Evolutionary conservation across 1,139 yeast genomes (phyloP), one percentile per base, ranked within the genome.

Genomic region (Blastobotrys elegans): DNA sequence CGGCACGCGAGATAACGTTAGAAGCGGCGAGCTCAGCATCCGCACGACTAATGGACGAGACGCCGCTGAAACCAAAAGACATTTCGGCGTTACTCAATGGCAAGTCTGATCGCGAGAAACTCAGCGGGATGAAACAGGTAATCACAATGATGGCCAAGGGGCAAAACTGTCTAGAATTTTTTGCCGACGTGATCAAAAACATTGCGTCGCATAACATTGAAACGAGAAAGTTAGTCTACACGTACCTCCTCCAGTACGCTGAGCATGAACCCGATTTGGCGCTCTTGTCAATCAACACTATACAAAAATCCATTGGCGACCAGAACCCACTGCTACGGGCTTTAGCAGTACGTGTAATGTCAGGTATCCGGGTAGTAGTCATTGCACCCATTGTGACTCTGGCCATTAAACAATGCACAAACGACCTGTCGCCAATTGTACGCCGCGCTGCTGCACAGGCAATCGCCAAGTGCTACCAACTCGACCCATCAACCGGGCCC

Each of bases 111-210:
- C 69, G 89, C 46, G 97, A 90, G 48, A 75, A 82, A 11, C 70
- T 82, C 47, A 76, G 75, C 42, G 96, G 96, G 1, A 74, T 92
- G 78, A 84, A 83, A 58, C 79, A 84, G 55, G 80, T 90, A 8
- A 75, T 82, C n/a, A 71, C 82, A 53, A 53, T 79, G 48, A 76
- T 87, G 62, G 76, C 89, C 0, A 71, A 77, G 49, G 90, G 88
- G 8, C 80, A 76, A 52, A 81, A 77, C 55, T 81, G 76, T 4
- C 63, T 75, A 7, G 76, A 75, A 46, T 84, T 77, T 62, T 89
- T 90, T 65, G 87, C 96, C 0, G 92, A 87, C 59, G 95, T 94
- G 11, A 85, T 92, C 50, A 90, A 90, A 66, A 89, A 89, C 63
- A 81, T 90, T 40, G 85, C 90, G 2, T 82, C 92, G 13, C 62